These are phyloP conservation scores for Plasmodium knowlesi DNA, from an alignment of 169 alveolate species.

Conservation along the genomic window DNA sequence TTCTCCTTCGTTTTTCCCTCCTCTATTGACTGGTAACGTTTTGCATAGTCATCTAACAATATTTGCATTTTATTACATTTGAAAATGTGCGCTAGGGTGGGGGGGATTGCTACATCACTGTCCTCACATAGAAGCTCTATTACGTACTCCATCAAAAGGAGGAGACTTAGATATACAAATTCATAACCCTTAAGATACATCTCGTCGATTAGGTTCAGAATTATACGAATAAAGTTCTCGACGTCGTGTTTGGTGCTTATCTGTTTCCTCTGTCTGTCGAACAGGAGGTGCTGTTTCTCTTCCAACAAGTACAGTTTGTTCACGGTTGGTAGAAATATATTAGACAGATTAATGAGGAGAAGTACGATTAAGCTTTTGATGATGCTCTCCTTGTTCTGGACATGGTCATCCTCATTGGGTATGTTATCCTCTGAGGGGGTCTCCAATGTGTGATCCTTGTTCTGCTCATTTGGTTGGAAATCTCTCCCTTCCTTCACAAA, in stretches of 20 bases:
- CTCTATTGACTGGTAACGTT: background rate
- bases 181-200: slow-evolving; percentile 49
- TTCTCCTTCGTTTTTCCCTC: background rate
- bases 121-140: background rate
- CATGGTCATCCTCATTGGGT: slow-evolving; percentile 10
- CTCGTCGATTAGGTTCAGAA: background rate
- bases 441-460: background rate
- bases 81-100: slow-evolving; percentile 9
- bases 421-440: background rate
- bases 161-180: slow-evolving; percentile 30
- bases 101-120: background rate
- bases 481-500: background rate
- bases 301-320: background rate
- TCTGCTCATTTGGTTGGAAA: background rate
- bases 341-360: slow-evolving; percentile 6
- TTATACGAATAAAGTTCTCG: background rate
- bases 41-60: background rate
- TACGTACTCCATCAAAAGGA: slow-evolving; percentile 23
- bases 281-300: slow-evolving; percentile 2
- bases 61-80: slow-evolving; percentile 1
- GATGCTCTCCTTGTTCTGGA: background rate
- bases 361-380: slow-evolving; percentile 4
- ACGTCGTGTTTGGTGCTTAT: slow-evolving; percentile 11
- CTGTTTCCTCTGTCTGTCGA: background rate
- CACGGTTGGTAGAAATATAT: slow-evolving; percentile 28